Percentiles rank a stretch among this genome's conserved stretches.
These are phyloP conservation scores for Volvox carteri DNA, from an alignment of 163 green algal species.

Conservation along the genomic window DNA sequence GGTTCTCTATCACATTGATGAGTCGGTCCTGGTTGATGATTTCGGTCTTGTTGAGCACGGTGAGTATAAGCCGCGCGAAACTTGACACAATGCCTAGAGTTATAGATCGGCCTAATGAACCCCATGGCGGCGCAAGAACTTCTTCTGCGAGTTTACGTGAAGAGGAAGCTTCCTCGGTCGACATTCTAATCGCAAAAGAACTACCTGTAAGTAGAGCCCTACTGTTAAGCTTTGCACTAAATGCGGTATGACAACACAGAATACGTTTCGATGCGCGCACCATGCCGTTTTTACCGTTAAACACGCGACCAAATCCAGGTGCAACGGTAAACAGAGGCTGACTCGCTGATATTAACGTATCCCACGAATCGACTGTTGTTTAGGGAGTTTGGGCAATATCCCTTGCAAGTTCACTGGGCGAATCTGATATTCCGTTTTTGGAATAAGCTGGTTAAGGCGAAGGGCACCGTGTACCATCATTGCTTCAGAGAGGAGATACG, in stretches of 20 bases:
- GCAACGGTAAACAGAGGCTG: too few relatives aligned
- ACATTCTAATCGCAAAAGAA: not conserved
- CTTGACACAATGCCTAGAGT: slow-evolving; percentile 81
- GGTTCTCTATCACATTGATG: slow-evolving; percentile 63
- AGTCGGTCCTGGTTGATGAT: slow-evolving; percentile 71
- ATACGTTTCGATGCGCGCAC: not conserved
- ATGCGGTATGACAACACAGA: not conserved
- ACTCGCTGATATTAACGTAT: too few relatives aligned
- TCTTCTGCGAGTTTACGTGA: slow-evolving; percentile 9
- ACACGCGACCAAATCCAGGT: too few relatives aligned
- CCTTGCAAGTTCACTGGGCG: too few relatives aligned
- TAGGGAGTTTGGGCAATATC: too few relatives aligned
- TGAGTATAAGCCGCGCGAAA: slow-evolving; percentile 79
- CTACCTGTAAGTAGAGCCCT: not conserved
- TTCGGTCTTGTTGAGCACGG: slow-evolving; percentile 78
- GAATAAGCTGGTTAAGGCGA: too few relatives aligned
- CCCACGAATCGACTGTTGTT: too few relatives aligned
- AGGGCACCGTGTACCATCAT: too few relatives aligned
- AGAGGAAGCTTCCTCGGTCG: not conserved
- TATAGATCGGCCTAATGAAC: slow-evolving; percentile 73
- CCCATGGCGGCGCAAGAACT: slow-evolving; percentile 78
- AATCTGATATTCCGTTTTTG: too few relatives aligned
- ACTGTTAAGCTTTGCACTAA: not conserved
- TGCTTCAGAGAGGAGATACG: too few relatives aligned
- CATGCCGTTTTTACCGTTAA: slow-evolving; percentile 17